phyloP scores from a whole-genome alignment of 805 yeast genomes.

The Ascoidea tarda region DNA sequence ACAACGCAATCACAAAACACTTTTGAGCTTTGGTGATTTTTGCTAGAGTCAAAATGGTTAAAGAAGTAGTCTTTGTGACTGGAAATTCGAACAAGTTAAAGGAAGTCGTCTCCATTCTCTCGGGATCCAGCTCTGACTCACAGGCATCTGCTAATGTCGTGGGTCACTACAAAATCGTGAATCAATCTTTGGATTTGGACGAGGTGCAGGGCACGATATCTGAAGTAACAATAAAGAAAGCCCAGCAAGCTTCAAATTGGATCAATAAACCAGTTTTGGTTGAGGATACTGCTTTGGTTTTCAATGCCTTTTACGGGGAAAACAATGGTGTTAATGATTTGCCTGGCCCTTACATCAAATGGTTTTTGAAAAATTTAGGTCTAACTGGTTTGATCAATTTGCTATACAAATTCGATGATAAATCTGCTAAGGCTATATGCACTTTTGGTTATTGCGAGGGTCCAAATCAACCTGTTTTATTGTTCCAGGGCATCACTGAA shows the following conservation, averaged over 20 bases:
- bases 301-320: slow-evolving; percentile 53
- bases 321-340: slow-evolving; percentile 21
- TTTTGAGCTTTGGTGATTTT: too few species aligned
- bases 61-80: slow-evolving; percentile 52
- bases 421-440: slow-evolving; percentile 76
- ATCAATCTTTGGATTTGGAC: slow-evolving; percentile 63
- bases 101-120: slow-evolving; percentile 70
- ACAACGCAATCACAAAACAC: too few species aligned
- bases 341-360: slow-evolving; percentile 93
- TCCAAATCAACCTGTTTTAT: slow-evolving; percentile 53
- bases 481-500: slow-evolving; percentile 74
- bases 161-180: slow-evolving; percentile 39
- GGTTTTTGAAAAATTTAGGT: slow-evolving; percentile 77
- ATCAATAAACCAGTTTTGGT: slow-evolving; percentile 75
- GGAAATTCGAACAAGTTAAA: slow-evolving; percentile 82
- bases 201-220: slow-evolving; percentile 85
- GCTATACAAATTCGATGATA: slow-evolving; percentile 71
- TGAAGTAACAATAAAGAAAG: slow-evolving; percentile 71
- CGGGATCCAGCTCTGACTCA: slow-evolving; percentile 21
- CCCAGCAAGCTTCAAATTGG: slow-evolving; percentile 52
- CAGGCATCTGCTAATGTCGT: slow-evolving; percentile 19
- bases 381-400: slow-evolving; percentile 63
- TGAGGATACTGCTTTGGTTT: slow-evolving; percentile 88
- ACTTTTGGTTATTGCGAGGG: slow-evolving; percentile 88
- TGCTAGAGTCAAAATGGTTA: not conserved